Conservation (phyloP, 192 early-diverging fungal genomes). For the Phlyctochytrium planicorne region DNA sequence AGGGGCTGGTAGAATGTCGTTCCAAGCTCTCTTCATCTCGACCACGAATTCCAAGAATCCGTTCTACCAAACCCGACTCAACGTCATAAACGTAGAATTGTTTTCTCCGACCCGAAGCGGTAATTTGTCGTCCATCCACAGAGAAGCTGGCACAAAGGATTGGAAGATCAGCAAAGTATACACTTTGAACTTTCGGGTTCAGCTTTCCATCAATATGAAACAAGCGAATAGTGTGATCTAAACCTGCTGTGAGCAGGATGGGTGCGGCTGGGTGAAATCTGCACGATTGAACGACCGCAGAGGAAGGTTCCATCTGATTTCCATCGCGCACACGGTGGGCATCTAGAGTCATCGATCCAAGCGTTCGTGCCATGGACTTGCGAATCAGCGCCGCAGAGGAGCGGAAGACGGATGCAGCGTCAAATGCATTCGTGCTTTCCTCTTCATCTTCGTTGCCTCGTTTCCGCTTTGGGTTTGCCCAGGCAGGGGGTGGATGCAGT, state of each 20-base stretch:
- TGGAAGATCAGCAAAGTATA: constrained; percentile 87
- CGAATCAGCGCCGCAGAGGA: constrained; percentile 30
- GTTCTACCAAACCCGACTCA: constrained; percentile 68
- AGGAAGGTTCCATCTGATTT: constrained; percentile 56
- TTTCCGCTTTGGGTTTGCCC: constrained; percentile 57
- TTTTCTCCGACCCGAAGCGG: constrained; percentile 75
- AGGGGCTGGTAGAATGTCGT: constrained; percentile 65
- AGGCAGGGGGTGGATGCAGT: constrained; percentile 81
- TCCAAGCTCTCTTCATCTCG: constrained; percentile 73
- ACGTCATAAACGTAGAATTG: constrained; percentile 86
- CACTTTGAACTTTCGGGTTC: constrained; percentile 88
- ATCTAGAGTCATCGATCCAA: constrained; percentile 59
- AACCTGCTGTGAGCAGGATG: constrained; percentile 83
- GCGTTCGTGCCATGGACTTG: constrained; percentile 1
- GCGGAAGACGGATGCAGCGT: constrained; percentile 6
- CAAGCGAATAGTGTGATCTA: constrained; percentile 83
- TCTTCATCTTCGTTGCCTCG: constrained; percentile 3
- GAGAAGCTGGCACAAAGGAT: constrained; percentile 77
- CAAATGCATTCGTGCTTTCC: not conserved
- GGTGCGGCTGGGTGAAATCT: constrained; percentile 89
- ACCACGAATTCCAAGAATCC: constrained; percentile 70
- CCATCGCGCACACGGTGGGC: constrained; percentile 74
- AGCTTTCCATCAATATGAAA: constrained; percentile 92
- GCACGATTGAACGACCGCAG: constrained; percentile 65
- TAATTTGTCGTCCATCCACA: constrained; percentile 68